A percentile compares a stretch with the other conserved stretches of the same genome.
Conservation (phyloP, 139 green algal genomes). For the Coelastrella sp. region DNA sequence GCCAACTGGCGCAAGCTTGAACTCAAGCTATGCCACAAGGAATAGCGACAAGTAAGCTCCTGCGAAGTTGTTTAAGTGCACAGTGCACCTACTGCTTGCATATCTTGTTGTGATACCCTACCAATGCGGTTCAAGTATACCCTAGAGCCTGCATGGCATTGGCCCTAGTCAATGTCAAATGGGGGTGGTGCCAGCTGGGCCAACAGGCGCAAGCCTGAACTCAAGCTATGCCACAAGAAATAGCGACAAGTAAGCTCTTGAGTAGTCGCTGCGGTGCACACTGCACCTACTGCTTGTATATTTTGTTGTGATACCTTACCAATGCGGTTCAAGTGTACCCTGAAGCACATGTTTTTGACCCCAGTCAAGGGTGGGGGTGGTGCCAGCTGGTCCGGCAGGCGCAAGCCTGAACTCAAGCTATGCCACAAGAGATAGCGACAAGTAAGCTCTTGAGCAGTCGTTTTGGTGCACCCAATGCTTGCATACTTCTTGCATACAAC, state of each 20-base stretch:
- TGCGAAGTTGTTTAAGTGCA: too few species aligned
- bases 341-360: slow-evolving; percentile 98
- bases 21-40: slow-evolving; percentile 72
- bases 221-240: slow-evolving; percentile 63
- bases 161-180: slow-evolving; percentile 86
- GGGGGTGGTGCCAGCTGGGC: slow-evolving; percentile 86
- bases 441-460: too few species aligned
- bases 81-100: too few species aligned
- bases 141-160: slow-evolving; percentile 98
- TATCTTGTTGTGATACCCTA: slow-evolving; percentile 55
- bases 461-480: too few species aligned
- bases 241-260: slow-evolving; percentile 57
- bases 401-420: slow-evolving; percentile 85
- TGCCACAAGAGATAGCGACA: slow-evolving; percentile 58
- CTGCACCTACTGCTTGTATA: too few species aligned
- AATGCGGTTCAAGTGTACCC: slow-evolving; percentile 85
- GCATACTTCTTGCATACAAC: too few species aligned
- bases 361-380: slow-evolving; percentile 87
- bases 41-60: slow-evolving; percentile 57
- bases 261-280: too few species aligned
- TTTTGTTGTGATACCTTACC: slow-evolving; percentile 57
- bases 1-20: slow-evolving; percentile 83
- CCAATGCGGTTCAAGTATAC: slow-evolving; percentile 84
- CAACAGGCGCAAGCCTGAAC: slow-evolving; percentile 85
- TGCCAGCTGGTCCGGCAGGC: slow-evolving; percentile 84